Evolutionary conservation across 192 early-diverging fungal species (phyloP).

Genomic region (Coemansia sp.): DNA sequence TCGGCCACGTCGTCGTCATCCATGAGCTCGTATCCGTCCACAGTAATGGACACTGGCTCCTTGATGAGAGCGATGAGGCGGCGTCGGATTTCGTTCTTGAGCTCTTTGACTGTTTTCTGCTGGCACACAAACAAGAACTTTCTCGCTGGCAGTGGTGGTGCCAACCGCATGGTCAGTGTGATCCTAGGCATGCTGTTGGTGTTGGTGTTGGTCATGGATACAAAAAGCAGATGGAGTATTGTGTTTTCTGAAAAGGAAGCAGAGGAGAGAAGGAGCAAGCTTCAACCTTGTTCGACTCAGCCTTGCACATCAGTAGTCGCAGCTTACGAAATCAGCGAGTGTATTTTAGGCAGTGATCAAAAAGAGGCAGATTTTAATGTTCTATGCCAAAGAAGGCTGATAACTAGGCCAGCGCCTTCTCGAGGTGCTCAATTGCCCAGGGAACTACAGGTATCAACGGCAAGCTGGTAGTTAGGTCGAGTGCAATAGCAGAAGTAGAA

Average conservation of each 20-base stretch:
- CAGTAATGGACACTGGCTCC: constrained; percentile 14
- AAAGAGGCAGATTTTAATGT: too few relatives aligned
- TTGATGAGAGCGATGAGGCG: constrained; percentile 20
- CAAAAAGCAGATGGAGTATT: not conserved
- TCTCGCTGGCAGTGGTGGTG: constrained; percentile 25
- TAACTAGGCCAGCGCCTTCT: constrained; percentile 35
- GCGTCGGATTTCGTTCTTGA: constrained; percentile 36
- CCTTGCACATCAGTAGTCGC: not conserved
- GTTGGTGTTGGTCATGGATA: not conserved
- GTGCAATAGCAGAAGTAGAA: not conserved
- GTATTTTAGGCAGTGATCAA: not conserved
- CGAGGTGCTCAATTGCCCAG: constrained; percentile 51
- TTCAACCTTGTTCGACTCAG: not conserved
- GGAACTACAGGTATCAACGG: constrained; percentile 29
- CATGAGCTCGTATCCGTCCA: constrained; percentile 41
- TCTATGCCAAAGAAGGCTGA: not conserved
- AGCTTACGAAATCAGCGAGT: not conserved
- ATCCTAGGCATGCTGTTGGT: constrained; percentile 1
- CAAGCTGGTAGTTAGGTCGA: not conserved
- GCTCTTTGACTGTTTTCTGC: constrained; percentile 31
- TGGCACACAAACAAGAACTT: constrained; percentile 34
- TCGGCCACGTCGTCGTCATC: constrained; percentile 37
- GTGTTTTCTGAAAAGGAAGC: not conserved
- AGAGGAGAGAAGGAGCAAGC: not conserved
- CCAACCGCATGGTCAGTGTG: constrained; percentile 19